Evolutionary conservation across 441 rosid genomes (phyloP).

Genomic region (Syzygium malaccense): DNA sequence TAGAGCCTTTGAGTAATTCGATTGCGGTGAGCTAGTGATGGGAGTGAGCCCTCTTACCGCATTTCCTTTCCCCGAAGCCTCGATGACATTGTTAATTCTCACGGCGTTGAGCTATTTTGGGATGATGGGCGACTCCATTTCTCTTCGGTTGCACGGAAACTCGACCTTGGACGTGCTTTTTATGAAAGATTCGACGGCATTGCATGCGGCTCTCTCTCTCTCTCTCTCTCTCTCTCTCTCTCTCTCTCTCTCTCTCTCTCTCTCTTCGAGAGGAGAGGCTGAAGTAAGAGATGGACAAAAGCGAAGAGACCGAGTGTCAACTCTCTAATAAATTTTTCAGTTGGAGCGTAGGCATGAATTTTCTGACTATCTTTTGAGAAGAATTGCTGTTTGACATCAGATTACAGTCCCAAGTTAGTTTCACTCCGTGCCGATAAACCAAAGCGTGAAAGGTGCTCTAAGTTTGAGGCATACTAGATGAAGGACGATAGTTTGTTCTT

Average conservation of each 20-base stretch:
- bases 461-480: background rate
- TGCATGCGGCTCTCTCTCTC: background rate
- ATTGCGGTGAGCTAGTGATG: no score
- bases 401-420: rapidly evolving
- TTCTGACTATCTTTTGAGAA: background rate
- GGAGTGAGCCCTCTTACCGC: background rate
- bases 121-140: background rate
- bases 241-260: background rate
- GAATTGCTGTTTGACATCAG: background rate
- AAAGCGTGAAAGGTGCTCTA: rapidly evolving
- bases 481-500: background rate
- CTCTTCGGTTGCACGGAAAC: background rate
- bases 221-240: background rate
- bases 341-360: background rate
- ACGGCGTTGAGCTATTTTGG: background rate
- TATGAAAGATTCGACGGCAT: background rate
- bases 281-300: background rate
- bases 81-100: background rate
- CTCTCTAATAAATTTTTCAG: background rate
- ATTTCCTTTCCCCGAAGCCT: background rate
- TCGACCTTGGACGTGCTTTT: background rate
- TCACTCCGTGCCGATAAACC: background rate
- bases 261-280: background rate
- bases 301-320: background rate
- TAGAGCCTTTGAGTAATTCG: no score